Evolutionary conservation across 1,284 basidiomycete species (phyloP).

Genomic region (Apiotrichum brassicae): DNA sequence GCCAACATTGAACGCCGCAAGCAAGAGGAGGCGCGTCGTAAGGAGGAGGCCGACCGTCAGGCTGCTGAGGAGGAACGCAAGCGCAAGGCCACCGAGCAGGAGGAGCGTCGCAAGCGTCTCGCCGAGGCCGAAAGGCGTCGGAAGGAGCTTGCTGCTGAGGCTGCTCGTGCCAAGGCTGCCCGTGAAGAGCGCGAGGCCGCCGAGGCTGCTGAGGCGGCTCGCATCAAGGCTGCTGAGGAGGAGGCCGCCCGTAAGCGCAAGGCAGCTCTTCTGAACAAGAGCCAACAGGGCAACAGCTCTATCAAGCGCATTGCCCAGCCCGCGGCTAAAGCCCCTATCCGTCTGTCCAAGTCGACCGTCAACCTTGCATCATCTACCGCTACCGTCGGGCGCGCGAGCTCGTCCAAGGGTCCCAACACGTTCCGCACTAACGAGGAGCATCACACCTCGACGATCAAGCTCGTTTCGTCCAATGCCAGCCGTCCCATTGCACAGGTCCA

Average conservation of each 20-base stretch:
- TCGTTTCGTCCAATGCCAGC: conserved; percentile 14
- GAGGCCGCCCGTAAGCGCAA: conserved; percentile 47
- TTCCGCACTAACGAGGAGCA: conserved; percentile 22
- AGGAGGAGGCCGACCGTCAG: conserved; percentile 66
- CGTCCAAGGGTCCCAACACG: conserved; percentile 16
- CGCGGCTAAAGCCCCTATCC: conserved; percentile 22
- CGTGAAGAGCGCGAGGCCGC: conserved; percentile 32
- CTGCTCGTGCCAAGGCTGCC: conserved; percentile 31
- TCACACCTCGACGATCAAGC: conserved; percentile 18
- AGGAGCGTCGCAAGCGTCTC: conserved; percentile 55
- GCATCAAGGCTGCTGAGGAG: conserved; percentile 31
- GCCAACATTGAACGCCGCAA: conserved; percentile 74
- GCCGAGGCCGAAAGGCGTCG: conserved; percentile 40
- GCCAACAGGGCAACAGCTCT: not conserved
- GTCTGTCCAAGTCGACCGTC: conserved; percentile 8
- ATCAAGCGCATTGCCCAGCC: conserved; percentile 16
- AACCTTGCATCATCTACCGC: too few relatives aligned
- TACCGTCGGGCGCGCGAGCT: not conserved
- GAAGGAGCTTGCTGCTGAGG: conserved; percentile 34
- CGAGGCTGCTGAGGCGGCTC: conserved; percentile 12
- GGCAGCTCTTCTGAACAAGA: conserved; percentile 30
- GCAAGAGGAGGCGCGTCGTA: conserved; percentile 62
- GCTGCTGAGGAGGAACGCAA: conserved; percentile 52
- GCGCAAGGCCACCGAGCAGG: conserved; percentile 52
- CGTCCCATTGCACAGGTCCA: conserved; percentile 5